A percentile compares a stretch with the other conserved stretches of the same genome.
Evolutionary conservation across 495 filamentous ascomycete genomes (phyloP).

Genomic region (Geopyxis carbonaria): DNA sequence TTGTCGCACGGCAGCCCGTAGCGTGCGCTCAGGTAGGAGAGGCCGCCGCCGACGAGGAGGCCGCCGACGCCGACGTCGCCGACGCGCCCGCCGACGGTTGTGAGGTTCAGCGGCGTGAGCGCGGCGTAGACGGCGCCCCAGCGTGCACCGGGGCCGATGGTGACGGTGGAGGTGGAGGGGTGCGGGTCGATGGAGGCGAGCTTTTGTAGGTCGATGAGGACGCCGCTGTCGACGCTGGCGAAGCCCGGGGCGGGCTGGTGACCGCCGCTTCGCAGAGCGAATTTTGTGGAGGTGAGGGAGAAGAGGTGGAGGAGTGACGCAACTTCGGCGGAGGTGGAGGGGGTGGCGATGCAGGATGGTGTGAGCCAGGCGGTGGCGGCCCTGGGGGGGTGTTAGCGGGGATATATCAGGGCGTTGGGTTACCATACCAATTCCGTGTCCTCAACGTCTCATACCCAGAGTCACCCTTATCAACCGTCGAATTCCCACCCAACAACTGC

Average conservation of each 20-base stretch:
- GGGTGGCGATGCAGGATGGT: constrained; percentile 32
- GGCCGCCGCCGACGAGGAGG: constrained; percentile 22
- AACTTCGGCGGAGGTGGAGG: constrained; percentile 16
- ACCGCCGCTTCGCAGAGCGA: constrained; percentile 37
- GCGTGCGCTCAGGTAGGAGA: constrained; percentile 31
- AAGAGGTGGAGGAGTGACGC: neutral
- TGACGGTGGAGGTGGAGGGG: constrained; percentile 1
- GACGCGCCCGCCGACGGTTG: constrained; percentile 26
- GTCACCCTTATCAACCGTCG: no score
- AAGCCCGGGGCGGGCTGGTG: constrained; percentile 27
- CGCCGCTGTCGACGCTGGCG: neutral
- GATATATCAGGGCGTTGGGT: no score
- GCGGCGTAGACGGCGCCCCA: constrained; percentile 15
- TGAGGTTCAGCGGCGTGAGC: constrained; percentile 2
- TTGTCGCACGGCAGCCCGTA: constrained; percentile 35
- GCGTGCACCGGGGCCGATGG: constrained; percentile 8
- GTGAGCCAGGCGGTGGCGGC: constrained; percentile 3
- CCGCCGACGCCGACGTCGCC: constrained; percentile 6
- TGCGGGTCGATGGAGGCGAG: neutral
- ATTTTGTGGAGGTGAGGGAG: constrained; percentile 19
- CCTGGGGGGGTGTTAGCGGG: no score
- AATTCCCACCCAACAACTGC: no score
- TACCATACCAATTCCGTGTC: no score
- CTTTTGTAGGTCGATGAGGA: neutral
- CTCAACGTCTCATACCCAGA: no score